These are phyloP conservation scores for Xylariaceae sp. DNA, from an alignment of 2,329 filamentous ascomycete genomes.

Conservation along the genomic window DNA sequence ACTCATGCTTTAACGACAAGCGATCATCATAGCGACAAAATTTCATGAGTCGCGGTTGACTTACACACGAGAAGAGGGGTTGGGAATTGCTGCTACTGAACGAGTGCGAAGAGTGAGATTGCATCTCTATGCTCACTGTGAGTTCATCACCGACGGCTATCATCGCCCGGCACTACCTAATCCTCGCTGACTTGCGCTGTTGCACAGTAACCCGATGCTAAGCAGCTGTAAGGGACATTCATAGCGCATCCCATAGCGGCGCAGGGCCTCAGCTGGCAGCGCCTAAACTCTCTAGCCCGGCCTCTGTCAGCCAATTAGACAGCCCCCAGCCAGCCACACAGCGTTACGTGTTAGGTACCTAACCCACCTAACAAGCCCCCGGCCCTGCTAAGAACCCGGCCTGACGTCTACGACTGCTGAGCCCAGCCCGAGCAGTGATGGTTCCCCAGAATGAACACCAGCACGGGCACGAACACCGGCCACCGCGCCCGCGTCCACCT, in stretches of 20 bases:
- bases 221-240: not conserved
- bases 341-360: not conserved
- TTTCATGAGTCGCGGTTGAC: not conserved
- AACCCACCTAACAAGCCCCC: not conserved
- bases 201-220: not conserved
- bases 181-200: too few relatives aligned
- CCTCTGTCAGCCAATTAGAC: slow-evolving; percentile 11
- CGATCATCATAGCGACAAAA: not conserved
- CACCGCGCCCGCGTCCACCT: slow-evolving; percentile 33
- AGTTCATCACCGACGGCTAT: too few relatives aligned
- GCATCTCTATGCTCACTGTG: too few relatives aligned
- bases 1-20: not conserved
- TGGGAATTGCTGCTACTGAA: not conserved
- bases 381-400: too few relatives aligned
- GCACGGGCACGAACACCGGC: slow-evolving; percentile 11
- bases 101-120: not conserved
- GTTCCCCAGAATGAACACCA: slow-evolving; percentile 33
- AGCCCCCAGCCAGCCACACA: slow-evolving; percentile 2
- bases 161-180: too few relatives aligned
- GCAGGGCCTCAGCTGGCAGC: not conserved
- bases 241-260: not conserved
- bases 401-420: not conserved
- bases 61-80: not conserved
- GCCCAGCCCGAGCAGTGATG: slow-evolving; percentile 23
- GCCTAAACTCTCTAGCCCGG: not conserved